A percentile compares a stretch with the other conserved stretches of the same genome.
Conservation (phyloP, 768 basidiomycete species). For the Tylopilus vinaceipallidus region DNA sequence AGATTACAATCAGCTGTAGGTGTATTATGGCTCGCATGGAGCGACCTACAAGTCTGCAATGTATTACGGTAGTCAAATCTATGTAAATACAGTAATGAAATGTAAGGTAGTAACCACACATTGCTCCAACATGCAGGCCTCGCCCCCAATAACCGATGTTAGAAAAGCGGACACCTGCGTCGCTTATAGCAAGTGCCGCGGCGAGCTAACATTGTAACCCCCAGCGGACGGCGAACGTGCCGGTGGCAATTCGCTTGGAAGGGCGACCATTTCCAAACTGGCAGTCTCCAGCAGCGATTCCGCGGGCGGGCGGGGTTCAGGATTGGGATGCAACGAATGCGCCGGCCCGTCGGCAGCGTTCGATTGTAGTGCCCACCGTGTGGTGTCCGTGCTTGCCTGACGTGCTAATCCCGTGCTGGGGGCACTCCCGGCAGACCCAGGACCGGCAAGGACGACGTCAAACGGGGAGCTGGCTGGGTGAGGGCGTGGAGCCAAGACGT, state of each 20-base stretch:
- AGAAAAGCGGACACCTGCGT: no score
- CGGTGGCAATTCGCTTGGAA: slow-evolving; percentile 13
- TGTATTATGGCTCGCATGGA: no score
- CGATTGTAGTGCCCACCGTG: slow-evolving; percentile 30
- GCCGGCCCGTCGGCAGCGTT: slow-evolving; percentile 26
- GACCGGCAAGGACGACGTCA: slow-evolving; percentile 10
- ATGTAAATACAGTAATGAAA: no score
- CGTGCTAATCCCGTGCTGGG: slow-evolving; percentile 8
- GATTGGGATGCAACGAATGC: slow-evolving; percentile 24
- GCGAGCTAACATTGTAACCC: slow-evolving; percentile 25
- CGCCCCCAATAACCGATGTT: no score
- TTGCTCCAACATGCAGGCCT: no score
- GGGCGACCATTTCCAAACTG: slow-evolving; percentile 17
- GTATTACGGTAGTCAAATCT: no score
- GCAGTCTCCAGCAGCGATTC: slow-evolving; percentile 21
- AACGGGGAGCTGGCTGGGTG: slow-evolving; percentile 24
- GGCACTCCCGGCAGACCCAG: slow-evolving; percentile 13
- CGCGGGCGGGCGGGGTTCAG: slow-evolving; percentile 5
- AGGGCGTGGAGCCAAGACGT: slow-evolving; percentile 52
- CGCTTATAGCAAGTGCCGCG: no score
- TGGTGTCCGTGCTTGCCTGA: slow-evolving; percentile 31
- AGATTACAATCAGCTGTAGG: no score
- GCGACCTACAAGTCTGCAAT: no score
- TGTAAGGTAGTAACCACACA: no score
- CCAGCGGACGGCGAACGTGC: slow-evolving; percentile 8